phyloP scores from a whole-genome alignment of 345 rosid genomes.

The Eucalyptus cloeziana region DNA sequence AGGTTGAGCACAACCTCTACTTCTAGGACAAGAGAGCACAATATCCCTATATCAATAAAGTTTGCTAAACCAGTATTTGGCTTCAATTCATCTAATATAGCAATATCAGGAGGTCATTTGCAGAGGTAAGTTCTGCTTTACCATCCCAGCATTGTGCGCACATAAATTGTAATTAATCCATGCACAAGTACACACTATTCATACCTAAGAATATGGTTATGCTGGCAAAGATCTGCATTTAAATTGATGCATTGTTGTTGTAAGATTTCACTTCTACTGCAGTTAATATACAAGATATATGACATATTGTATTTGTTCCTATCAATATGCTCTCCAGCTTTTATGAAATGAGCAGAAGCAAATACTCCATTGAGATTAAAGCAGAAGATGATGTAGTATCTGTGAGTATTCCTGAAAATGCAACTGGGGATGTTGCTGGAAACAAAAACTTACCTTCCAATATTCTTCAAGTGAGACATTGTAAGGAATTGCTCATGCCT shows the following conservation, averaged over 20 bases:
- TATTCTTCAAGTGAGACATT: slow-evolving; percentile 61
- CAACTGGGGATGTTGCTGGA: slow-evolving; percentile 80
- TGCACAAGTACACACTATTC: not conserved
- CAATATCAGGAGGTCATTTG: slow-evolving; percentile 71
- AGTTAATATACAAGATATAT: not conserved
- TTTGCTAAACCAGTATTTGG: slow-evolving; percentile 80
- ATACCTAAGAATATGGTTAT: not conserved
- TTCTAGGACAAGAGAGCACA: slow-evolving; percentile 52
- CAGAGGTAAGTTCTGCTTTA: slow-evolving; percentile 37
- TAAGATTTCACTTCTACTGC: not conserved
- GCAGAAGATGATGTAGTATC: slow-evolving; percentile 32
- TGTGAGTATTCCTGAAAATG: slow-evolving; percentile 64
- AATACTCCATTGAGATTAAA: slow-evolving; percentile 46
- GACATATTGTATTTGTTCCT: not conserved
- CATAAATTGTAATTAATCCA: not conserved
- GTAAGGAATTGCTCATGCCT: slow-evolving; percentile 23
- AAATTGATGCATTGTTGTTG: not conserved
- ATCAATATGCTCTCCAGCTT: slow-evolving; percentile 30
- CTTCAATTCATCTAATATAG: slow-evolving; percentile 65
- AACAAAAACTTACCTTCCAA: slow-evolving; percentile 71
- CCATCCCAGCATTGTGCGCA: not conserved
- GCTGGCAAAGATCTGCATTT: not conserved
- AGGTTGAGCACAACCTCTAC: slow-evolving; percentile 56
- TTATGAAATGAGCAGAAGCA: slow-evolving; percentile 49
- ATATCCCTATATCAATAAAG: slow-evolving; percentile 44